Base-by-base conservation (phyloP, 2,329 filamentous ascomycete genomes). In the Phialophora tarda region DNA sequence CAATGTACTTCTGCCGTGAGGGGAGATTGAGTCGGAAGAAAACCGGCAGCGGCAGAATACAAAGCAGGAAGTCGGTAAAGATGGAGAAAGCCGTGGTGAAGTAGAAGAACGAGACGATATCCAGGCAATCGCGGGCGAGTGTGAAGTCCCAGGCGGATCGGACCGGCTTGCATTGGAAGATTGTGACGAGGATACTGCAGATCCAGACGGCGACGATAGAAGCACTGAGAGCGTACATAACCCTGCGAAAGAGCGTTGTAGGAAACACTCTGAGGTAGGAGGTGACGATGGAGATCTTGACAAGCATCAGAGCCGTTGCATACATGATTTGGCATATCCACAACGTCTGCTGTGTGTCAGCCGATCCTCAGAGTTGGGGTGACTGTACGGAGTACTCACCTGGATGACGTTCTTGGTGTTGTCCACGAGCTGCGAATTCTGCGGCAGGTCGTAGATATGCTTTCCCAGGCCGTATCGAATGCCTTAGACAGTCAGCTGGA, bases 11-110 rank as follows among this genome's bases (percentile, higher is more conserved):
- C 65, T 86, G 84, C 53, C 79, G 80, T 8, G 70, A 66, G 0
- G 83, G 81, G 47, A 86, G 75, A 56, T 83, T 78, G 0, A 85
- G 74, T 30, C 77, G 75, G 70, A 81, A 76, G 11, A 85, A 78
- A 3, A 80, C 81, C 17, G 78, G 78, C 48, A 86, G 79, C 0
- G 84, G 85, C 4, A 87, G 75, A 0, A 82, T 74, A 38, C 85
- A 83, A 12, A 84, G 81, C 21, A 84, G 72, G 54, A 89, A 82
- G 74, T 89, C 86, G 5, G 85, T 88, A 48, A 84, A 74, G 57
- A 87, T 88, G 73, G 88, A 88, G 69, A 87, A 81, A 32, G 85
- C 82, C 2, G 86, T 85, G 38, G 87, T 81, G 50, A 81, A 81
- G 41, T 85, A 79, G 30, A 87, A 80, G 60, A 86, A 83, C 0